A percentile compares a stretch with the other conserved stretches of the same genome.
Evolutionary conservation across 2,329 filamentous ascomycete genomes (phyloP).

Genomic region (Uncinocarpus reesii): DNA sequence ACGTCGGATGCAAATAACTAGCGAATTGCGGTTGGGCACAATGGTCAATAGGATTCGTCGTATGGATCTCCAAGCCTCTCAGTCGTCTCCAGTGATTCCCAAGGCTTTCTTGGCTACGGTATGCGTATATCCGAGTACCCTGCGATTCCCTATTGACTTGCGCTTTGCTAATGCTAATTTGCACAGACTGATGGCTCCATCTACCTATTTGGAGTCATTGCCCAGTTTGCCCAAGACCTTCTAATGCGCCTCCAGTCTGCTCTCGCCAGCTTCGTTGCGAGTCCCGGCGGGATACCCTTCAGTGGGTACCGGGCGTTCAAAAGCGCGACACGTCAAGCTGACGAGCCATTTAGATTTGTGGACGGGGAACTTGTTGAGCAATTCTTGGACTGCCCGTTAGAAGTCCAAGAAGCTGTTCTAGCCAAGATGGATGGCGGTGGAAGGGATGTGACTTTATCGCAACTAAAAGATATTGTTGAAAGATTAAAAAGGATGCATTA

Average conservation of each 20-base stretch:
- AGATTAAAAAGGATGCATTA: constrained; percentile 44
- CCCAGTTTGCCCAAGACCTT: constrained; percentile 61
- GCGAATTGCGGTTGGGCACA: constrained; percentile 79
- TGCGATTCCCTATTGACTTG: neutral
- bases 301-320: constrained; percentile 71
- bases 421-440: constrained; percentile 42
- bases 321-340: constrained; percentile 57
- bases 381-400: constrained; percentile 62
- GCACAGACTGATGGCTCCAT: constrained; percentile 74
- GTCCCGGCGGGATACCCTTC: constrained; percentile 66
- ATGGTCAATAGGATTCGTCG: constrained; percentile 82
- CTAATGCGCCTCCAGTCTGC: constrained; percentile 70
- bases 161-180: constrained; percentile 5
- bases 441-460: constrained; percentile 46
- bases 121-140: constrained; percentile 30
- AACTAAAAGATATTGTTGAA: constrained; percentile 52
- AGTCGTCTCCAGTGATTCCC: constrained; percentile 61
- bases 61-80: constrained; percentile 55
- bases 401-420: constrained; percentile 46
- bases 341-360: constrained; percentile 75
- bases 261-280: constrained; percentile 56
- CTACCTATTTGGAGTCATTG: constrained; percentile 77
- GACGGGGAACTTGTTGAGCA: constrained; percentile 84
- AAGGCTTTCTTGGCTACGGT: constrained; percentile 83
- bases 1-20: constrained; percentile 58